Percentiles rank a stretch among this genome's conserved stretches.
phyloP scores from a whole-genome alignment of 2,329 filamentous ascomycete species.

The Pestalotiopsis sp. region DNA sequence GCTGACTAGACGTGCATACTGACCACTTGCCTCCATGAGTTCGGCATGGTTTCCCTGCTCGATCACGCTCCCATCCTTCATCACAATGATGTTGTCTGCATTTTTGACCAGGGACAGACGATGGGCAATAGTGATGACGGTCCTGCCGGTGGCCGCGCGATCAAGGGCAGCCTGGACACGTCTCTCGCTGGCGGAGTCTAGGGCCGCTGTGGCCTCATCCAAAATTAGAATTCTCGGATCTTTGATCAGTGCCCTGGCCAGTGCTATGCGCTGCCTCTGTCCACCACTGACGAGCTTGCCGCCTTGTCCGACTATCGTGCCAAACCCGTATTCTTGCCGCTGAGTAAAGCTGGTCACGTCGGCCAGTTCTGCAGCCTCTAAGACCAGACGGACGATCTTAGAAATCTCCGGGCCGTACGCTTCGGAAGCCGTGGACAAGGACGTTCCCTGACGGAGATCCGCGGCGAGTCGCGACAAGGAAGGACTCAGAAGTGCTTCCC shows the following conservation, averaged over 20 bases:
- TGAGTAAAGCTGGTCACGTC: slow-evolving; percentile 46
- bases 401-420: slow-evolving; percentile 22
- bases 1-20: slow-evolving; percentile 67
- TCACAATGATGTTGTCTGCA: slow-evolving; percentile 7
- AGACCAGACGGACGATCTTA: slow-evolving; percentile 49
- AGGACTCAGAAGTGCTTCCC: slow-evolving; percentile 41
- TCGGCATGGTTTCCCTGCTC: slow-evolving; percentile 4
- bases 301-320: slow-evolving; percentile 64
- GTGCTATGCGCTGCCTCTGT: slow-evolving; percentile 67
- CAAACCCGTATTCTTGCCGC: slow-evolving; percentile 49
- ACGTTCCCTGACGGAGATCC: slow-evolving; percentile 4
- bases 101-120: background rate
- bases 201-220: slow-evolving; percentile 68
- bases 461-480: slow-evolving; percentile 47
- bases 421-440: background rate
- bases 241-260: slow-evolving; percentile 66
- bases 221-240: slow-evolving; percentile 66
- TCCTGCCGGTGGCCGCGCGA: slow-evolving; percentile 36
- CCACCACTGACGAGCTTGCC: slow-evolving; percentile 70
- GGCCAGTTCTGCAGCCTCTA: slow-evolving; percentile 52
- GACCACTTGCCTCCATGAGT: background rate
- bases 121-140: slow-evolving; percentile 9
- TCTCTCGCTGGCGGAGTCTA: slow-evolving; percentile 45
- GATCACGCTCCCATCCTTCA: slow-evolving; percentile 1
- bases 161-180: slow-evolving; percentile 61